Conservation (phyloP, 305 asterid species). For the Rubia peregrina region DNA sequence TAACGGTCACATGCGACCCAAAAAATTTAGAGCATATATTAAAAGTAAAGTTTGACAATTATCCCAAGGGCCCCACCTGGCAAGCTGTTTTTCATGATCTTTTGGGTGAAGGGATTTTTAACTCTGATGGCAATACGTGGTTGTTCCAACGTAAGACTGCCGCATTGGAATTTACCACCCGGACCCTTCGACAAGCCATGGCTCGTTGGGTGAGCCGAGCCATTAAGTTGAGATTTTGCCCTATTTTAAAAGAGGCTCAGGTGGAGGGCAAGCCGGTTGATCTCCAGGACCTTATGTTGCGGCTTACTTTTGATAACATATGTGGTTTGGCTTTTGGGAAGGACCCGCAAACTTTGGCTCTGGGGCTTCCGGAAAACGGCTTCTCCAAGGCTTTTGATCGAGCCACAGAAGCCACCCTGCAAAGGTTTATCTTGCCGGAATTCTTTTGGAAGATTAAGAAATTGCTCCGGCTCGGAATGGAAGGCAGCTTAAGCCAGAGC, state of each 20-base stretch:
- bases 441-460: slow-evolving; percentile 48
- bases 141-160: slow-evolving; percentile 59
- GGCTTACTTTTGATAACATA: slow-evolving; percentile 67
- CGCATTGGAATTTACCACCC: slow-evolving; percentile 53
- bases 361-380: slow-evolving; percentile 38
- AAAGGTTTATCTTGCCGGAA: slow-evolving; percentile 50
- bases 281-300: slow-evolving; percentile 49
- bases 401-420: slow-evolving; percentile 65
- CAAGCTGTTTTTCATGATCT: slow-evolving; percentile 62
- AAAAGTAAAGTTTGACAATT: slow-evolving; percentile 48
- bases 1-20: slow-evolving; percentile 64
- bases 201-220: slow-evolving; percentile 64
- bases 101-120: slow-evolving; percentile 51
- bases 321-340: slow-evolving; percentile 66
- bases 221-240: slow-evolving; percentile 41
- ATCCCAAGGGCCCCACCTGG: slow-evolving; percentile 68
- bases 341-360: slow-evolving; percentile 52
- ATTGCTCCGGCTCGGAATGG: slow-evolving; percentile 57
- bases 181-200: slow-evolving; percentile 61
- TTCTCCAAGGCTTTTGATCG: slow-evolving; percentile 56
- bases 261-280: slow-evolving; percentile 34
- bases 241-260: slow-evolving; percentile 41
- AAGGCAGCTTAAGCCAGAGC: slow-evolving; percentile 35
- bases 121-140: slow-evolving; percentile 67
- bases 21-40: slow-evolving; percentile 53